Evolutionary conservation across 139 green algal genomes (phyloP), one percentile per base, ranked within the genome.

Genomic region (Marvania coccoides): DNA sequence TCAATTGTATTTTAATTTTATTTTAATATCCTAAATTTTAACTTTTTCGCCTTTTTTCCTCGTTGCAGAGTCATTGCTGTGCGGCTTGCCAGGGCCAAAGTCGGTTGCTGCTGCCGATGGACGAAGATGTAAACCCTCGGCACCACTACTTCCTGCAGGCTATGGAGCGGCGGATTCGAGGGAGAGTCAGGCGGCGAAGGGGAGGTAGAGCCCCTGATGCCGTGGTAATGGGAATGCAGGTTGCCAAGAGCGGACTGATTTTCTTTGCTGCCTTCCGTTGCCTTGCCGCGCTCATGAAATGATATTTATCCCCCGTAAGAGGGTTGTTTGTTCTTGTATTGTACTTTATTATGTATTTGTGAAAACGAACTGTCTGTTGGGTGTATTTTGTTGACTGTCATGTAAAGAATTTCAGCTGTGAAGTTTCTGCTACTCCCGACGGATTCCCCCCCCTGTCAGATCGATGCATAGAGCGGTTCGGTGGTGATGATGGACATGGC

Each of bases 141-240:
- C 69, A 75, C 29, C 60, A 75, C 51, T 24, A 56, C 3, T 75
- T 68, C 33, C 48, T 75, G 1, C 23, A 36, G 7, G 61, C 69
- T 24, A 71, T 71, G 60, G 38, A 57, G 46, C n/a, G 31, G 3
- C 60, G 59, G 9, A 61, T 65, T 58, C 58, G 69, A 33, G 60
- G 60, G 45, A 31, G 45, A 23, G 45, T 58, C 45, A 42, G 61
- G 12, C 61, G 57, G 42, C 42, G 61, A n/a, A n/a, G n/a, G 19
- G 59, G 2, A 28, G 59, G 37, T 24, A 45, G 40, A 23, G 15
- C 19, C 26, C 24, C 5, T 37, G 13, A 66, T 24, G 13, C 19
- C 59, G 56, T 53, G 28, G 38, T 26, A 58, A 13, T 6, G 14
- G 46, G 55, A 24, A 19, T 51, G 19, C 42, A 51, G 19, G 42